These are phyloP conservation scores for Podila horticola DNA, from an alignment of 192 early-diverging fungal species.

Conservation along the genomic window DNA sequence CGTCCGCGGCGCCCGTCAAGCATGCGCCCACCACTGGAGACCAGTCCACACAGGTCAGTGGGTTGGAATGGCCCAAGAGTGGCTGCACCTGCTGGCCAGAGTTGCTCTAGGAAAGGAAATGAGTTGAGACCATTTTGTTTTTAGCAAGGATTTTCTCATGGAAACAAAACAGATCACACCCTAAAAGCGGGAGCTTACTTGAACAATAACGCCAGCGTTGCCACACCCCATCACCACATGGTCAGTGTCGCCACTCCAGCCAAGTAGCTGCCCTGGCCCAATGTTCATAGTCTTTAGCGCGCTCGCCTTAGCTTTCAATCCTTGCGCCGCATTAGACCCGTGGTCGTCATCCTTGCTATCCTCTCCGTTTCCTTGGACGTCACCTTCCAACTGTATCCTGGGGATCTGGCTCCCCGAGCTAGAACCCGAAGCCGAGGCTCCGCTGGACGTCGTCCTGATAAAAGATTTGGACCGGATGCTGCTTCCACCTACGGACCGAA, in stretches of 20 bases:
- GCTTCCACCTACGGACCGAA: constrained; percentile 26
- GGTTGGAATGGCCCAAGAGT: constrained; percentile 52
- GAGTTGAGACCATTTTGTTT: neutral
- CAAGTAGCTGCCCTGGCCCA: constrained; percentile 58
- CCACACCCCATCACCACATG: constrained; percentile 60
- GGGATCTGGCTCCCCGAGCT: constrained; percentile 6
- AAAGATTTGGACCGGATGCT: constrained; percentile 49
- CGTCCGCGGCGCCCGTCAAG: constrained; percentile 60
- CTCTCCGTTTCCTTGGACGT: no score
- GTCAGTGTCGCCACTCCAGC: constrained; percentile 65
- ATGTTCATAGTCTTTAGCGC: constrained; percentile 29
- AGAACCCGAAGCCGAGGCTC: constrained; percentile 7
- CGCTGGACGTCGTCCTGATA: constrained; percentile 18
- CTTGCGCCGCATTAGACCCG: neutral
- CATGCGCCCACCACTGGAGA: constrained; percentile 57
- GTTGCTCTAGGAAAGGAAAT: constrained; percentile 25
- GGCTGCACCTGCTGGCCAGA: constrained; percentile 55
- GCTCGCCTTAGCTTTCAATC: constrained; percentile 2
- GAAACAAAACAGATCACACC: no score
- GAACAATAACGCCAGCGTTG: constrained; percentile 59
- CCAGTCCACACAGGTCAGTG: constrained; percentile 65
- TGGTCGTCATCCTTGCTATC: no score
- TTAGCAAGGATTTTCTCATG: neutral
- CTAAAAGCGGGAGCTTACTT: constrained; percentile 18
- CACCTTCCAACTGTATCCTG: constrained; percentile 41